These are phyloP conservation scores for Gryganskiella cystojenkinii DNA, from an alignment of 192 early-diverging fungal genomes.

Conservation along the genomic window DNA sequence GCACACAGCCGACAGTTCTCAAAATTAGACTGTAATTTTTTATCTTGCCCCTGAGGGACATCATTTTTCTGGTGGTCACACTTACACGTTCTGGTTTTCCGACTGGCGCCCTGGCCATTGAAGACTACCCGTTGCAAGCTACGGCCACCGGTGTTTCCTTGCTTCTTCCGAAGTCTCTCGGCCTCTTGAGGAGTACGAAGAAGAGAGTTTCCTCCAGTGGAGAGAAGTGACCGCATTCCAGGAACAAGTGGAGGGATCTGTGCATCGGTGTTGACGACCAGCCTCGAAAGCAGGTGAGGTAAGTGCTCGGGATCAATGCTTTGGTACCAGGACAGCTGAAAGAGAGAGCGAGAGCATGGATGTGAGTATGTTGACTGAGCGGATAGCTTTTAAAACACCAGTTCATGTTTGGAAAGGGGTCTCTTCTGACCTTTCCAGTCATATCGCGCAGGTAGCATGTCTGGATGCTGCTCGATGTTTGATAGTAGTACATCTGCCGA, in stretches of 20 bases:
- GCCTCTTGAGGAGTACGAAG: slow-evolving; percentile 34
- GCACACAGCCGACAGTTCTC: too few species aligned
- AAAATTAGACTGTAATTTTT: too few species aligned
- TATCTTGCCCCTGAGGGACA: neutral
- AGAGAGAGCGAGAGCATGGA: slow-evolving; percentile 7
- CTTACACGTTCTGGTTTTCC: slow-evolving; percentile 27
- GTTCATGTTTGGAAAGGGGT: slow-evolving; percentile 61
- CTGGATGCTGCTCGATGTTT: slow-evolving; percentile 56
- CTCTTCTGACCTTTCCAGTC: slow-evolving; percentile 77
- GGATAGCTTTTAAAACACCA: slow-evolving; percentile 55
- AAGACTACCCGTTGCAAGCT: slow-evolving; percentile 25
- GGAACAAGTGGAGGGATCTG: slow-evolving; percentile 55
- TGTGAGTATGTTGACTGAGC: slow-evolving; percentile 18
- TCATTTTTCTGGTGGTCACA: neutral
- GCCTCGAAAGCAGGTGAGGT: slow-evolving; percentile 31
- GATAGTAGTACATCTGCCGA: slow-evolving; percentile 63
- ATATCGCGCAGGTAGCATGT: slow-evolving; percentile 71
- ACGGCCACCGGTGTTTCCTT: slow-evolving; percentile 7
- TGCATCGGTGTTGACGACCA: slow-evolving; percentile 39
- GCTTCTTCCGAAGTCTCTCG: slow-evolving; percentile 20
- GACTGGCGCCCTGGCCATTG: slow-evolving; percentile 11
- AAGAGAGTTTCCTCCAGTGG: slow-evolving; percentile 39
- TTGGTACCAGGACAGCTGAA: slow-evolving; percentile 33
- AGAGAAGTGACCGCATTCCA: slow-evolving; percentile 50
- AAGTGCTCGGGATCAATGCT: slow-evolving; percentile 52